Base-by-base conservation (phyloP, 352 stramenopile genomes). In the Plasmopara viticola region DNA sequence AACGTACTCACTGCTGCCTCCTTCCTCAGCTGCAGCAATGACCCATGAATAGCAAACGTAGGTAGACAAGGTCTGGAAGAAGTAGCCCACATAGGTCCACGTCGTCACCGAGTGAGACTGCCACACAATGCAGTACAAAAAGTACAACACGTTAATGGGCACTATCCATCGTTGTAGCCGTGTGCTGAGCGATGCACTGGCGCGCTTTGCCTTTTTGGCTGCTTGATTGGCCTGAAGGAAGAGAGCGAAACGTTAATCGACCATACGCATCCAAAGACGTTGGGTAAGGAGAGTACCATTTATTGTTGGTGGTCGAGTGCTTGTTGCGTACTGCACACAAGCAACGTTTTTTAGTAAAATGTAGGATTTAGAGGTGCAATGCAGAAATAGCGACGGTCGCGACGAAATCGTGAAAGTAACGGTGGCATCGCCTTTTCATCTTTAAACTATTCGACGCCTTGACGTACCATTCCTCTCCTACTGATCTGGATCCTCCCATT, bases 41-140 rank as follows among this genome's bases (percentile, higher is more conserved):
- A 89, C 75, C 84, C 81, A 92, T 45, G 77, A 82, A 67, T 86
- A 92, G 58, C 75, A 87, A 13, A 87, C 25, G 53, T 94, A 92
- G 40, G 82, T 90, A 30, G 71, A 75, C 20, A 66, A 62, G 1
- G 74, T 38, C 18, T 92, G 64, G 57, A 92, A 87, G 14, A 53
- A 39, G 54, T 90, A 89, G 14, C 84, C 81, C 42, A 67, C 60
- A 9, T 87, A 30, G 25, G 83, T 91, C 84, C 81, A 92, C 40
- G 43, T 60, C 29, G 81, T 84, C 52, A 92, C 72, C 1, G 66
- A 75, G 34, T 56, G 54, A 39, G 75, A 84, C 55, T 86, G 68
- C 81, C 81, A 94, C 37, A 90, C 39, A 18, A 94, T 61, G 54
- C 81, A 78, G 63, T 84, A 84, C 40, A 90, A 14, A 44, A 90